A percentile compares a stretch with the other conserved stretches of the same genome.
Conservation (phyloP, 2,329 filamentous ascomycete genomes). For the Claviceps humidiphila region DNA sequence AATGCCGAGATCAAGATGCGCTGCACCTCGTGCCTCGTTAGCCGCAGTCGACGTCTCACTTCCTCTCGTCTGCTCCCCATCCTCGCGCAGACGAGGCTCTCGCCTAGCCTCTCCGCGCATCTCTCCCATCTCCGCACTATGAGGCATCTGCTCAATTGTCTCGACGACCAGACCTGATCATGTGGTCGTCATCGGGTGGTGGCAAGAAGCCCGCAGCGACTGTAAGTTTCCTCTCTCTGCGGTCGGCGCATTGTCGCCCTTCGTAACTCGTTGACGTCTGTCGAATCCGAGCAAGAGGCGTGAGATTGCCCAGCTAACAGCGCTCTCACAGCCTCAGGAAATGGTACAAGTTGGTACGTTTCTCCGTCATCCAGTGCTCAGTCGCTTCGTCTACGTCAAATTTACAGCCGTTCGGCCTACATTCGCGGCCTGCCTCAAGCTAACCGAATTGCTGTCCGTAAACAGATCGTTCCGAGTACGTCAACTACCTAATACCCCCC, state of each 20-base stretch:
- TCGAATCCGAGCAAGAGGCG: slow-evolving; percentile 1
- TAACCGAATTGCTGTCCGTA: slow-evolving; percentile 7
- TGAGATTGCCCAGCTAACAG: slow-evolving; percentile 17
- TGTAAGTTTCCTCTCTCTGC: slow-evolving; percentile 33
- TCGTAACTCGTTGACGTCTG: background rate
- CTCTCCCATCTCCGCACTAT: slow-evolving; percentile 15
- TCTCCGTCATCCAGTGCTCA: background rate
- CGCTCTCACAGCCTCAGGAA: slow-evolving; percentile 52
- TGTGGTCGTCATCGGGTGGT: slow-evolving; percentile 53
- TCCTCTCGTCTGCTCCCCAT: background rate
- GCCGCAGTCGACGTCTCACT: background rate
- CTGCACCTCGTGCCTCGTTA: background rate
- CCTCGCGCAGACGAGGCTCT: slow-evolving; percentile 9
- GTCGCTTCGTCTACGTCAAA: background rate
- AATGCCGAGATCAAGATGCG: background rate
- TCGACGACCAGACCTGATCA: slow-evolving; percentile 24
- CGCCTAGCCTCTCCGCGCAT: slow-evolving; percentile 13
- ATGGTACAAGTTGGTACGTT: slow-evolving; percentile 97
- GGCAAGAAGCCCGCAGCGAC: slow-evolving; percentile 60
- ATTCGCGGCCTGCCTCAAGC: background rate
- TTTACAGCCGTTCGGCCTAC: background rate
- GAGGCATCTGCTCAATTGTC: slow-evolving; percentile 13
- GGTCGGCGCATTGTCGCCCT: background rate
- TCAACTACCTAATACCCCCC: slow-evolving; percentile 10
- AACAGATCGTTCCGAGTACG: slow-evolving; percentile 51